Evolutionary conservation across 768 basidiomycete species (phyloP).

Genomic region (Rhizopogon vulgaris): DNA sequence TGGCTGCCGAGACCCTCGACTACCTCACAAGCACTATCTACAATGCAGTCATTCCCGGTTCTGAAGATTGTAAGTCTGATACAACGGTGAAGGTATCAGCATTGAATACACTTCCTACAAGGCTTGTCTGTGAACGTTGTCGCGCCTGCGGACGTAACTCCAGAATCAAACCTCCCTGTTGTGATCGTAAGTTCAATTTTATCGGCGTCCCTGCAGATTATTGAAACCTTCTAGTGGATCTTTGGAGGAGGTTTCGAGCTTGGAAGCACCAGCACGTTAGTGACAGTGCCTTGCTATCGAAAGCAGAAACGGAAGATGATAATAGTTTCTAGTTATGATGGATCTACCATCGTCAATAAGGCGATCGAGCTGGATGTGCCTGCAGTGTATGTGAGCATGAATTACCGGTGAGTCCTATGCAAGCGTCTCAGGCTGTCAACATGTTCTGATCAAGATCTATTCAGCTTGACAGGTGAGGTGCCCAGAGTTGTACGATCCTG

Average conservation of each 20-base stretch:
- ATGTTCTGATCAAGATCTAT: not conserved
- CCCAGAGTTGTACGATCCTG: not conserved
- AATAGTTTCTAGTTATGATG: constrained; percentile 4
- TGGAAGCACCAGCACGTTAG: constrained; percentile 17
- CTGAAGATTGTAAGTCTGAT: constrained; percentile 41
- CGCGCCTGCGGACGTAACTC: constrained; percentile 34
- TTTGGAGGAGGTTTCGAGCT: constrained; percentile 30
- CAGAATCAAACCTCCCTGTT: constrained; percentile 44
- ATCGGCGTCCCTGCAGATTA: not conserved
- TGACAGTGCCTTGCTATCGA: not conserved
- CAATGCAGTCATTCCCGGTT: constrained; percentile 23
- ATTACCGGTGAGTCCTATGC: constrained; percentile 17
- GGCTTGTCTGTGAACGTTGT: constrained; percentile 52
- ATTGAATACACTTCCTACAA: not conserved
- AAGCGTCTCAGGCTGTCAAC: not conserved
- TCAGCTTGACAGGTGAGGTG: constrained; percentile 8
- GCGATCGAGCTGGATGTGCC: constrained; percentile 27
- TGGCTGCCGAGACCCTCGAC: constrained; percentile 13
- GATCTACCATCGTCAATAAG: constrained; percentile 23
- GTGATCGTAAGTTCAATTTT: constrained; percentile 35
- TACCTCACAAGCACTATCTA: constrained; percentile 23
- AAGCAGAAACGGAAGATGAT: not conserved
- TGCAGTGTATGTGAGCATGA: constrained; percentile 33
- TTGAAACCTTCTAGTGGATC: constrained; percentile 22
- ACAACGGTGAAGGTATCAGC: not conserved